phyloP scores from a whole-genome alignment of 768 basidiomycete genomes.

The Phanerochaete carnosa region DNA sequence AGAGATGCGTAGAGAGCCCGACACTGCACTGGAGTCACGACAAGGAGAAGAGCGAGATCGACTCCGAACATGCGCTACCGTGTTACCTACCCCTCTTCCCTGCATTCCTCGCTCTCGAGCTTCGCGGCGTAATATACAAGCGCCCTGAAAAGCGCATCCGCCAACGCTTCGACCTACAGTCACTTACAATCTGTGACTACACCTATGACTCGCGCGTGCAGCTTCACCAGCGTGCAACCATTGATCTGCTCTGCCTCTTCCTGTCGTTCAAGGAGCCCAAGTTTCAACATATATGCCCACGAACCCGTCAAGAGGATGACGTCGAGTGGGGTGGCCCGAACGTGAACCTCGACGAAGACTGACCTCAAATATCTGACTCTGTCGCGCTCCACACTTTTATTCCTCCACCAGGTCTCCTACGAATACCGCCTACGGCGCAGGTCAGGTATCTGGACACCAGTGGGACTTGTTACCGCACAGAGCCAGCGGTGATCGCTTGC shows the following conservation, averaged over 20 bases:
- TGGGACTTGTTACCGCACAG: too few species aligned
- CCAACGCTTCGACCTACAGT: background rate
- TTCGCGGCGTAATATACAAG: background rate
- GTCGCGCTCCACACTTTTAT: too few species aligned
- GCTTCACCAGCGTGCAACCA: background rate
- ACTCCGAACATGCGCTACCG: background rate
- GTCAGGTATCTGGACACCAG: too few species aligned
- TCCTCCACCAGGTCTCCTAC: too few species aligned
- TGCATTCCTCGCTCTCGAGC: background rate
- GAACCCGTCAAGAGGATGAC: too few species aligned
- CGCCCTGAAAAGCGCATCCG: too few species aligned
- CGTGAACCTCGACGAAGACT: too few species aligned
- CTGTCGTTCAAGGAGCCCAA: background rate
- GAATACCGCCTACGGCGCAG: too few species aligned
- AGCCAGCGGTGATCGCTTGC: too few species aligned
- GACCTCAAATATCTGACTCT: too few species aligned
- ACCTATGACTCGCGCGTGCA: background rate
- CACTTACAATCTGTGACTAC: background rate
- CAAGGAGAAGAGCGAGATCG: background rate
- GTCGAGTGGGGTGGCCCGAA: too few species aligned
- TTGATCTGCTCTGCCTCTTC: background rate
- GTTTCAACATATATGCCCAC: too few species aligned
- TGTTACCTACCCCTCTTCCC: background rate
- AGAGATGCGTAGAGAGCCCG: background rate
- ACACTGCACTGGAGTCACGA: background rate